phyloP scores from a whole-genome alignment of 163 green algal genomes.

The Scenedesmus sp. region DNA sequence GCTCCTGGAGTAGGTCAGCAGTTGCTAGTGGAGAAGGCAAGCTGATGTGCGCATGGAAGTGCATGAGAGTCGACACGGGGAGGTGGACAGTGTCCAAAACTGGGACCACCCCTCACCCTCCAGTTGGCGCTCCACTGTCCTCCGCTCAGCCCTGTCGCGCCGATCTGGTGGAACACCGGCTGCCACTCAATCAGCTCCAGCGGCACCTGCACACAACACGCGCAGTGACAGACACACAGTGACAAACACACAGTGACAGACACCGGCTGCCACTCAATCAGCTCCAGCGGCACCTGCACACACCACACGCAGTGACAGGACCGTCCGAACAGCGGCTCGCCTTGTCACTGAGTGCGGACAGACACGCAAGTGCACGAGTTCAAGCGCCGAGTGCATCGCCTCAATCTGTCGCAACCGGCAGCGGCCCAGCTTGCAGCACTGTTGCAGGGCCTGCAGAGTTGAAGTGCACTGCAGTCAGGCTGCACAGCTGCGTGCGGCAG shows the following conservation, averaged over 20 bases:
- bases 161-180: conserved; percentile 87
- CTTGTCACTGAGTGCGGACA: too few relatives aligned
- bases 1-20: too few relatives aligned
- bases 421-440: too few relatives aligned
- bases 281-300: conserved; percentile 88
- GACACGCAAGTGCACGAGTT: too few relatives aligned
- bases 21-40: too few relatives aligned
- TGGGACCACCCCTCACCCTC: conserved; percentile 56
- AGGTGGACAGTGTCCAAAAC: too few relatives aligned
- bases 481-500: not conserved
- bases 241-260: not conserved
- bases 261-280: conserved; percentile 99
- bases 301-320: not conserved
- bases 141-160: conserved; percentile 69
- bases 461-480: not conserved
- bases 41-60: too few relatives aligned
- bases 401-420: too few relatives aligned
- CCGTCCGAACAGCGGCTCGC: not conserved
- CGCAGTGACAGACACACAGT: not conserved
- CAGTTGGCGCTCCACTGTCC: conserved; percentile 86
- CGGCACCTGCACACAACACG: conserved; percentile 71
- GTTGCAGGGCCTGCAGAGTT: not conserved
- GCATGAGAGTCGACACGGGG: too few relatives aligned
- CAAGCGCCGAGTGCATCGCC: too few relatives aligned
- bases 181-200: conserved; percentile 97